Evolutionary conservation across 805 yeast species (phyloP), one percentile per base, ranked within the genome.

Genomic region (Naumovozyma baii): DNA sequence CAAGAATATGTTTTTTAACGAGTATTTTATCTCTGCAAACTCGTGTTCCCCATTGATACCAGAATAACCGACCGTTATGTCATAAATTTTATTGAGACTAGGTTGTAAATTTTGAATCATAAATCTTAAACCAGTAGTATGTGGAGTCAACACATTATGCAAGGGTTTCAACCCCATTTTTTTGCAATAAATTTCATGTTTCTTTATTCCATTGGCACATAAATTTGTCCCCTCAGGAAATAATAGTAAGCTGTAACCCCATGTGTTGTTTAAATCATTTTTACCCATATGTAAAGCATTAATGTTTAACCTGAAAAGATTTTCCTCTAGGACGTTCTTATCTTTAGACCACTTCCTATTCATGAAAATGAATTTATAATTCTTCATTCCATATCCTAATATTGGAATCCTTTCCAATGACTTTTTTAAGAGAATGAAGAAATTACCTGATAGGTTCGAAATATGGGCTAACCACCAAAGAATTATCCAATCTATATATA

Each of bases 141-240:
- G 73, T n/a, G 97, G 97, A 10, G 85, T 61, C 42, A 88, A 66
- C 12, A 83, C 75, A 54, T 84, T 78, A 10, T 29, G 19, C 8
- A 34, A 14, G 2, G 68, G 65, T 9, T 73, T 68, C 26, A 63
- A 63, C 3, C 67, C 69, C 16, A 67, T 54, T 44, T 76, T 72
- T 8, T 57, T 60, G 16, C 84, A 79, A 59, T 66, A 88, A 5
- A 59, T 66, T 17, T 66, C 67, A 3, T 87, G 74, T 42, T 73
- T 72, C 3, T 51, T 63, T 35, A 74, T 68, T 2, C 94, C 83
- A 42, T 73, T 70, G 4, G 67, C 68, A 31, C 88, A 76, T 39
- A 82, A 63, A 40, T 85, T 90, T 0, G 97, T 88, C 4, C 97
- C 97, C 58, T 88, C 97, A 1, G 97, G 97, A 62, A 80, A 88